phyloP scores from a whole-genome alignment of 2,329 filamentous ascomycete genomes.

The Penicillium sp. region DNA sequence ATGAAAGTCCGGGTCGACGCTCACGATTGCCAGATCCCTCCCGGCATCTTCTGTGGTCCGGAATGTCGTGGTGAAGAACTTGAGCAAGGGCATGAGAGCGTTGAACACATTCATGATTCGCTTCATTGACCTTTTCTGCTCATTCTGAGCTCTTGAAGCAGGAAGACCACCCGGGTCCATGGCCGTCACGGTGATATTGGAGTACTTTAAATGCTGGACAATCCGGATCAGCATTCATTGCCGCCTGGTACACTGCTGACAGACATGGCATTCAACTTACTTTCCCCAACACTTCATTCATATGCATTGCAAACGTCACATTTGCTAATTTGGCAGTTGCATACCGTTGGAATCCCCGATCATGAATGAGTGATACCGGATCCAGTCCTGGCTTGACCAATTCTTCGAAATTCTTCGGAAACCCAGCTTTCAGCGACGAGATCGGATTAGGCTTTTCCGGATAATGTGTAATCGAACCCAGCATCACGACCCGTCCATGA shows the following conservation, averaged over 20 bases:
- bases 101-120: slow-evolving; percentile 9
- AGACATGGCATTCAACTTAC: slow-evolving; percentile 14
- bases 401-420: slow-evolving; percentile 34
- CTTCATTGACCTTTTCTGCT: slow-evolving; percentile 9
- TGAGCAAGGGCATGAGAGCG: slow-evolving; percentile 15
- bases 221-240: background rate
- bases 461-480: slow-evolving; percentile 33
- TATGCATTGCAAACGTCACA: slow-evolving; percentile 38
- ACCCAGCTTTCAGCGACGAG: slow-evolving; percentile 31
- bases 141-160: slow-evolving; percentile 13
- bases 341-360: slow-evolving; percentile 42
- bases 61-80: slow-evolving; percentile 10
- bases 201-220: slow-evolving; percentile 19
- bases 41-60: slow-evolving; percentile 15
- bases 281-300: slow-evolving; percentile 32
- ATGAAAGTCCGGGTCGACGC: slow-evolving; percentile 9
- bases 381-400: slow-evolving; percentile 33
- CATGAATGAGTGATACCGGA: slow-evolving; percentile 27
- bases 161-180: slow-evolving; percentile 31
- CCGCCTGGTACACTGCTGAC: too few species aligned
- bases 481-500: slow-evolving; percentile 25
- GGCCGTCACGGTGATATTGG: slow-evolving; percentile 25
- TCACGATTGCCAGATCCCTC: slow-evolving; percentile 14
- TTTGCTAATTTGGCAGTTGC: slow-evolving; percentile 40
- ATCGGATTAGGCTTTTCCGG: slow-evolving; percentile 35